Evolutionary conservation across 108 stramenopile genomes (phyloP), one percentile per base, ranked within the genome.

Genomic region (Nannochloropsis oceanica): DNA sequence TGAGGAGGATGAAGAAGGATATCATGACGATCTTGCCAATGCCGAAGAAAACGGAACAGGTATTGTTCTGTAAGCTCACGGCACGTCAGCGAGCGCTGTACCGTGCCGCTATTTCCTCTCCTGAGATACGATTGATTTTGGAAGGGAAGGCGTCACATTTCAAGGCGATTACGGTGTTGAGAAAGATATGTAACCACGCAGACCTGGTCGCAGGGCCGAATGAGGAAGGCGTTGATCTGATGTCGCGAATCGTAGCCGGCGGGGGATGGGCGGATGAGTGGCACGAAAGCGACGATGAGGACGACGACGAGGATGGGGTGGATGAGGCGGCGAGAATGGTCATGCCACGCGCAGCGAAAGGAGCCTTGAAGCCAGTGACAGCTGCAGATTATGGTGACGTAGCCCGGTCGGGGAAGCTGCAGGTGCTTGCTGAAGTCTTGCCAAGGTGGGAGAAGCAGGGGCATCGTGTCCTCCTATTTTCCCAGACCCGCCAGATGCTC

Each of bases 171-270:
- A 94, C 94, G 22, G 91, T 94, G 83, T 89, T 73, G 22, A 73
- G 96, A 84, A 97, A 97, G 85, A 93, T 99, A 42, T 99, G 97
- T 90, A 98, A 98, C 87, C 98, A 99, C 82, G 95, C 98, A 18
- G 96, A 96, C 87, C 92, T 97, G 43, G 87, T 85, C 42, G 59
- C 59, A n/a, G 59, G 59, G 22, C 59, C 59, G 59, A n/a, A 73
- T n/a, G 59, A 73, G 82, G 88, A 73, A 3, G 59, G 59, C 22
- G 10, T n/a, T 18, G 59, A 73, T n/a, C 9, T 73, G 59, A 73
- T 73, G 59, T 18, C 59, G 2, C 59, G 59, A 10, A 18, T 73
- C 5, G 59, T 73, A 27, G 87, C 88, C 42, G 44, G 80, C 11
- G 89, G 24, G 27, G 24, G 24, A 22, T 90, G 85, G 18, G 82